These are phyloP conservation scores for Lasiodiplodia citricola DNA, from an alignment of 2,329 filamentous ascomycete genomes.

Conservation along the genomic window DNA sequence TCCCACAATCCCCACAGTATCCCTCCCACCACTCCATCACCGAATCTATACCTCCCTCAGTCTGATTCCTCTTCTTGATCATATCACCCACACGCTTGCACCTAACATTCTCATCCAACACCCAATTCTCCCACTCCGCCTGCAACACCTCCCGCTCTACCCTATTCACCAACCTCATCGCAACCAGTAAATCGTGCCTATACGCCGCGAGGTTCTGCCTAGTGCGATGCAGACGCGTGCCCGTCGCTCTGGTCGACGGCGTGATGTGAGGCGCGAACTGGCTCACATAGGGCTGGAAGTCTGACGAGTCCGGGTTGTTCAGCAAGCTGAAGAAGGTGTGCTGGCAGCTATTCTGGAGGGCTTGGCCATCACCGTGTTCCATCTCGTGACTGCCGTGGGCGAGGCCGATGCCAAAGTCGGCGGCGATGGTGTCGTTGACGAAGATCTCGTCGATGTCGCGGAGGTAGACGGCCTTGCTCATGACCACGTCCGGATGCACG, in stretches of 20 bases:
- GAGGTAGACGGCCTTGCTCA: constrained; percentile 86
- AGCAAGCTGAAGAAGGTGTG: constrained; percentile 46
- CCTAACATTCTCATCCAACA: constrained; percentile 75
- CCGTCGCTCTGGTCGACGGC: constrained; percentile 36
- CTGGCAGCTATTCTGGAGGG: constrained; percentile 33
- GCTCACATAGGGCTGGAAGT: constrained; percentile 9
- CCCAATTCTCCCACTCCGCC: constrained; percentile 93
- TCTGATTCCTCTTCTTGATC: constrained; percentile 47
- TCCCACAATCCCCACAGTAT: constrained; percentile 67
- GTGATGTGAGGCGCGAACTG: constrained; percentile 26
- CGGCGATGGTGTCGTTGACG: constrained; percentile 40
- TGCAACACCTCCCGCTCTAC: constrained; percentile 85
- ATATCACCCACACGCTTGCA: constrained; percentile 69
- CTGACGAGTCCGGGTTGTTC: constrained; percentile 13
- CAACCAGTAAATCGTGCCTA: constrained; percentile 87
- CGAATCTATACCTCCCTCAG: constrained; percentile 34
- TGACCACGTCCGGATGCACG: constrained; percentile 75
- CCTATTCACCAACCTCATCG: constrained; percentile 85
- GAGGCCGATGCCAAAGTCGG: constrained; percentile 16
- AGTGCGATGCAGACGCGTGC: constrained; percentile 69
- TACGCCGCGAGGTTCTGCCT: constrained; percentile 82
- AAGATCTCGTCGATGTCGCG: constrained; percentile 75
- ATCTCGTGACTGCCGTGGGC: constrained; percentile 21
- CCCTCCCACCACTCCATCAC: constrained; percentile 62
- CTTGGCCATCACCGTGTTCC: constrained; percentile 33